Evolutionary conservation across 2,329 filamentous ascomycete genomes (phyloP).

Genomic region (Diplodia scrobiculata): DNA sequence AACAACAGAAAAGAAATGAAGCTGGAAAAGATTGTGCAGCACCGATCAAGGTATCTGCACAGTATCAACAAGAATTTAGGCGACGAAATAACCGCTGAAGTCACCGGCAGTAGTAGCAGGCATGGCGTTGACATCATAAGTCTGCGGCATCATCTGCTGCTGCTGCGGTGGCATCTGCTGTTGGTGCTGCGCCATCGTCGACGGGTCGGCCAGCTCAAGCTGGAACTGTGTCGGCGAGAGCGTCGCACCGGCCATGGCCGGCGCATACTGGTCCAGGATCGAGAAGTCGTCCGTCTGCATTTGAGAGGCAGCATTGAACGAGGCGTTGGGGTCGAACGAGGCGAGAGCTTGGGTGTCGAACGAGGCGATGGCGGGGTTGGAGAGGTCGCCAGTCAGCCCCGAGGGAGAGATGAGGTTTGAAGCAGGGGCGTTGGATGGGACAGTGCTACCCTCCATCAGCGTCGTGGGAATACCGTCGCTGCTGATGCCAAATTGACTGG

Average conservation of each 20-base stretch:
- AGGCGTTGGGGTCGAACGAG: constrained; percentile 21
- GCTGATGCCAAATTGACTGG: constrained; percentile 17
- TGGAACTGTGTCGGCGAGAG: constrained; percentile 22
- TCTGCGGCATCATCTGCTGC: constrained; percentile 26
- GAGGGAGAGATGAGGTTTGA: constrained; percentile 12
- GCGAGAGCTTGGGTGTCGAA: constrained; percentile 16
- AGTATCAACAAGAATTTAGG: not conserved
- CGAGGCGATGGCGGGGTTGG: not conserved
- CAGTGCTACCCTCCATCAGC: constrained; percentile 10
- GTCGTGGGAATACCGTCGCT: constrained; percentile 22
- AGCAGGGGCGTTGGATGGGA: constrained; percentile 17
- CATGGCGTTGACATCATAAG: constrained; percentile 14
- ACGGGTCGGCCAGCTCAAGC: constrained; percentile 18
- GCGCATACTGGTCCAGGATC: constrained; percentile 25
- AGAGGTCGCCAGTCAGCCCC: constrained; percentile 2
- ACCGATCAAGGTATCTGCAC: constrained; percentile 5
- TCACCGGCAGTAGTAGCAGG: constrained; percentile 22
- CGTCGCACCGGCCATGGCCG: constrained; percentile 17
- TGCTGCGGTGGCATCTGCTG: constrained; percentile 18
- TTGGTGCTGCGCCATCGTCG: constrained; percentile 14
- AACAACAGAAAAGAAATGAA: not conserved
- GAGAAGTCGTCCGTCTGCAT: constrained; percentile 16
- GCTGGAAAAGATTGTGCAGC: constrained; percentile 12
- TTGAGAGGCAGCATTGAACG: constrained; percentile 13
- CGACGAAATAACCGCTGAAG: constrained; percentile 21